Percentiles rank a stretch among this genome's conserved stretches.
Conservation (phyloP, 768 basidiomycete species). For the Clavaria fumosa region DNA sequence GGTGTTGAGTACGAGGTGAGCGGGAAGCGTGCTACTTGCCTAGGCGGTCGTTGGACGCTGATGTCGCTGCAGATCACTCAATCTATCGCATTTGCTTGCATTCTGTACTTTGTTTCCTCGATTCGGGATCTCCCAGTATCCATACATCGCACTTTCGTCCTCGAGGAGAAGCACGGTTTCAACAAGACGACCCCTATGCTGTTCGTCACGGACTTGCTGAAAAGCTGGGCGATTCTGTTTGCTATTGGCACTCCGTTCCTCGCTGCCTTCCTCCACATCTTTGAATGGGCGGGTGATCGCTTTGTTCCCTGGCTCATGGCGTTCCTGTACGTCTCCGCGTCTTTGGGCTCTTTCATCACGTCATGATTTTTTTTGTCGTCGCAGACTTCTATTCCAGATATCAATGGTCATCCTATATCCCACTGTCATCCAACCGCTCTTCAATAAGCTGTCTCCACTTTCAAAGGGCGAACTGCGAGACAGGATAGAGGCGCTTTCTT, state of each 20-base stretch:
- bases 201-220: conserved; percentile 69
- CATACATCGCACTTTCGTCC: conserved; percentile 79
- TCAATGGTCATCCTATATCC: conserved; percentile 74
- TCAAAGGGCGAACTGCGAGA: conserved; percentile 58
- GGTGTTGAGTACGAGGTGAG: conserved; percentile 59
- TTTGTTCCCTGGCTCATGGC: conserved; percentile 92
- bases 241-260: conserved; percentile 75
- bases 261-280: conserved; percentile 74
- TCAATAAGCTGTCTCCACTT: conserved; percentile 93
- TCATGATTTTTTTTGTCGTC: conserved; percentile 1
- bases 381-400: conserved; percentile 69
- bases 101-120: conserved; percentile 50
- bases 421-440: conserved; percentile 83
- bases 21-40: conserved; percentile 4
- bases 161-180: conserved; percentile 93
- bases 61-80: conserved; percentile 48
- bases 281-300: conserved; percentile 84
- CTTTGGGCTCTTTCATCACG: background rate
- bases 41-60: conserved; percentile 1
- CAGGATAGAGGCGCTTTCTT: conserved; percentile 64
- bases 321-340: conserved; percentile 52
- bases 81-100: conserved; percentile 61
- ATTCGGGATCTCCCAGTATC: conserved; percentile 62
- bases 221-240: conserved; percentile 58
- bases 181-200: conserved; percentile 79